These are phyloP conservation scores for Aspergillus spinulosporus DNA, from an alignment of 2,329 filamentous ascomycete species.

Conservation along the genomic window DNA sequence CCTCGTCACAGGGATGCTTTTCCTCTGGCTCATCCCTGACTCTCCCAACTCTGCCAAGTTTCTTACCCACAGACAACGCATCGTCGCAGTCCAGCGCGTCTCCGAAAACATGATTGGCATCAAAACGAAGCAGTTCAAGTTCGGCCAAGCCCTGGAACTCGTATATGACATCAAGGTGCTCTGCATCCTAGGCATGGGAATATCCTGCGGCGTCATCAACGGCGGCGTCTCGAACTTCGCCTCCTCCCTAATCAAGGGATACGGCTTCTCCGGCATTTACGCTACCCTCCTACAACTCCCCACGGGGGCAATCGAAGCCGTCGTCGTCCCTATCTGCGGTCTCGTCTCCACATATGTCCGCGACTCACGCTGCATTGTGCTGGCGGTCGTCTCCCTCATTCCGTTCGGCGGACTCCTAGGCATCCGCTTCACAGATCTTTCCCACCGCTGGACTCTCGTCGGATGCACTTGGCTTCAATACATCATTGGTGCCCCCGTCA, in stretches of 20 bases:
- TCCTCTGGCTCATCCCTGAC: constrained; percentile 40
- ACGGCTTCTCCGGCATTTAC: constrained; percentile 34
- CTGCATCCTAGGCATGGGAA: constrained; percentile 43
- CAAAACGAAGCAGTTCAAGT: constrained; percentile 39
- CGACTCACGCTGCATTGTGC: constrained; percentile 39
- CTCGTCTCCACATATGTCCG: constrained; percentile 47
- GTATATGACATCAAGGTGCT: constrained; percentile 41
- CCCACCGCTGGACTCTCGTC: constrained; percentile 52
- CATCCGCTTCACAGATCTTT: constrained; percentile 50
- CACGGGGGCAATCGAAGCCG: constrained; percentile 36
- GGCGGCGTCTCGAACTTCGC: constrained; percentile 53
- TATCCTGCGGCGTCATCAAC: constrained; percentile 51
- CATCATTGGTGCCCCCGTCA: constrained; percentile 52
- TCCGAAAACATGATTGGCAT: constrained; percentile 46
- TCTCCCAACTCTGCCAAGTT: constrained; percentile 42
- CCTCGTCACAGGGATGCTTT: constrained; percentile 43
- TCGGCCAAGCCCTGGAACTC: constrained; percentile 42
- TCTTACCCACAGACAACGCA: constrained; percentile 40
- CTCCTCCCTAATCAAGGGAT: constrained; percentile 49
- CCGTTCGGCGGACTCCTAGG: constrained; percentile 52
- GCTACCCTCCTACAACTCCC: constrained; percentile 39
- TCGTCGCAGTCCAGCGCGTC: constrained; percentile 44
- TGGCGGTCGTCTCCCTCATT: constrained; percentile 31
- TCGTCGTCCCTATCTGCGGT: constrained; percentile 39
- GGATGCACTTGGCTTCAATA: constrained; percentile 56